Evolutionary conservation across 805 yeast species (phyloP), one percentile per base, ranked within the genome.

Genomic region (Candida bentonensis): DNA sequence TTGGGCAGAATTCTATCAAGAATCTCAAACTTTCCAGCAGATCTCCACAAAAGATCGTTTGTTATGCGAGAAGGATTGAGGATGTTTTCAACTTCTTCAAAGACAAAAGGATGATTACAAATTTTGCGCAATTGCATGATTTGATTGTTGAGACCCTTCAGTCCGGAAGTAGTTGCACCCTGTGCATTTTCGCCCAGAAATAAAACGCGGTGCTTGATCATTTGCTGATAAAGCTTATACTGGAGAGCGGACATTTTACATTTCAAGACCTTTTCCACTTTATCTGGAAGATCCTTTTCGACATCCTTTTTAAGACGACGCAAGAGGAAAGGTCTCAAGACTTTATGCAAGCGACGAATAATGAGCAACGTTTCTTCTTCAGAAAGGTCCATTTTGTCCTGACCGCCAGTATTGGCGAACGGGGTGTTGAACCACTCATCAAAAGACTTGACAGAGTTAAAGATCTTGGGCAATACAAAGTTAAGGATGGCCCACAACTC

Each of bases 401-500:
- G 94, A 26, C 88, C 81, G 46, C 98, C 98, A n/a, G 96, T 82
- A 57, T 83, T 89, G 0, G 96, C 95, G 63, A 89, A 89, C 2
- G 98, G 98, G 0, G 97, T 89, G 59, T 89, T 89, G 62, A 89
- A 89, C 98, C 98, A 89, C 57, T 89, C 98, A 62, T 89, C 98
- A 60, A 89, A 89, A 1, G 96, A 82, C 58, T 89, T 89, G 5
- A 85, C 96, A 2, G 96, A 88, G 57, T 92, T 89, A 74, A 89
- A 89, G 64, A 89, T 87, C 61, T 89, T 89, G 11, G 98, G 98
- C 46, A 89, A 66, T 15, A 87, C 97, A 57, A 89, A 89, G 63
- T 89, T 89, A 53, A 89, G 73, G 57, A 89, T 66, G 0, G 97
- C 96, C 98, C 98, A 89, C 49, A 89, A 69, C 65, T 89, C 98